Base-by-base conservation (phyloP, 371 early-diverging fungal genomes). In the Neoconidiobolus thromboides region DNA sequence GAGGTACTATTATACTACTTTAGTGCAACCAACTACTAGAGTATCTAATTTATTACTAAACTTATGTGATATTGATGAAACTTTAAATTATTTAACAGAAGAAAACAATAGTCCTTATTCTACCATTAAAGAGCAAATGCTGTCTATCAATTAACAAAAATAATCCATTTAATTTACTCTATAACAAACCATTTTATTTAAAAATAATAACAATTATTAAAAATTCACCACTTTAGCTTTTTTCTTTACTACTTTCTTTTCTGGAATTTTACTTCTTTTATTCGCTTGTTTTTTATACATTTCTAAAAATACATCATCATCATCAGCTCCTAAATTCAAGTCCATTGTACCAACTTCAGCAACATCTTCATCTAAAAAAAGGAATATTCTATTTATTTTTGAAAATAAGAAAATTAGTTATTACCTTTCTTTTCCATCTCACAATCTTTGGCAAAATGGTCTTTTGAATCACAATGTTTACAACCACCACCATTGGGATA, bases 401-500 rank as follows among this genome's bases (percentile, higher is more conserved):
- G 6, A 46, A 12, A 37, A 7, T 51, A 52, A 14, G 26, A 5
- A 38, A n/a, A 36, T 52, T 51, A 43, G 36, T 40, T 43, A 2
- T 42, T 50, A 60, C 26, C 26, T 26, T 26, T 49, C 2, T 49
- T 26, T 2, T 44, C 49, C 5, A 57, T 55, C 39, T 56, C 78
- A 70, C 96, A 95, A 58, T 94, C 89, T 61, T 76, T 81, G 2
- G 86, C 87, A 47, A 89, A 73, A 67, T 94, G 96, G 64, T 83
- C 77, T 1, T 85, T 82, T 56, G 83, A 79, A 26, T 85, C 84
- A 64, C 95, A 94, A 69, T 79, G 87, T 52, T 79, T 76, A 72
- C 95, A 95, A 42, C 81, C 69, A 5, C 96, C 96, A 44, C 95
- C 95, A 60, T 92, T 85, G 1, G 90, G 90, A 66, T 93, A 93